Evolutionary conservation across 2,329 filamentous ascomycete genomes (phyloP), one percentile per base, ranked within the genome.

Genomic region (Acephala macrosclerotiorum): DNA sequence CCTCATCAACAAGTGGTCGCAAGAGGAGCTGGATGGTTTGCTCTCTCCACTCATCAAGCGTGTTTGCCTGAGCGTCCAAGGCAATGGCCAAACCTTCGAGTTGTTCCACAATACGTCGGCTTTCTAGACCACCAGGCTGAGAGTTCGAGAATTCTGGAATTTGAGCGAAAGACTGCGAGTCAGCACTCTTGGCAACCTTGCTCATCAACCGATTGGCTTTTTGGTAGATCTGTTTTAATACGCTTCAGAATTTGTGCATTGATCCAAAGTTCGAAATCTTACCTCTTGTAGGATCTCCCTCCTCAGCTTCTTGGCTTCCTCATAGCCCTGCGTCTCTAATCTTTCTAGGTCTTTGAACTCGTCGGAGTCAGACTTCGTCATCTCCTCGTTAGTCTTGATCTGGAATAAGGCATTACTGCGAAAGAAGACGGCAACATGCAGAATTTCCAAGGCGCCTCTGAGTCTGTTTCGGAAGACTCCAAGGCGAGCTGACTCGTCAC

Each of bases 391-490:
- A 0, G 87, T 86, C 74, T 94, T 96, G 67, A 96, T 91, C 74
- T 97, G 93, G 74, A 89, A 97, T 71, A 90, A 89, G 0, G 89
- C 91, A 71, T 94, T 97, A 16, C 90, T 93, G 29, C 90, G 90
- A 75, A 96, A 97, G 79, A 97, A 97, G 0, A 88, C 84, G 35
- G 91, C 93, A 70, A 90, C 89, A 76, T 97, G 95, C 67, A 95
- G 86, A 51, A 96, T 78, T 75, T 97, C 93, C 20, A 97, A 81
- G 2, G 92, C 89, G 22, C 83, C 84, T 11, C 93, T 89, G 25
- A 97, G 81, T 51, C 88, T 86, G 61, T 89, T 87, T 38, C 89
- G 87, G 58, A 85, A 84, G 42, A 87, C 84, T 58, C 84, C 82
- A 26, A 92, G 72, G 20, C 84, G 84, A 11, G 72, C 74, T 14